A percentile compares a stretch with the other conserved stretches of the same genome.
phyloP scores from a whole-genome alignment of 257 asterid species.

The Solanum piurae region DNA sequence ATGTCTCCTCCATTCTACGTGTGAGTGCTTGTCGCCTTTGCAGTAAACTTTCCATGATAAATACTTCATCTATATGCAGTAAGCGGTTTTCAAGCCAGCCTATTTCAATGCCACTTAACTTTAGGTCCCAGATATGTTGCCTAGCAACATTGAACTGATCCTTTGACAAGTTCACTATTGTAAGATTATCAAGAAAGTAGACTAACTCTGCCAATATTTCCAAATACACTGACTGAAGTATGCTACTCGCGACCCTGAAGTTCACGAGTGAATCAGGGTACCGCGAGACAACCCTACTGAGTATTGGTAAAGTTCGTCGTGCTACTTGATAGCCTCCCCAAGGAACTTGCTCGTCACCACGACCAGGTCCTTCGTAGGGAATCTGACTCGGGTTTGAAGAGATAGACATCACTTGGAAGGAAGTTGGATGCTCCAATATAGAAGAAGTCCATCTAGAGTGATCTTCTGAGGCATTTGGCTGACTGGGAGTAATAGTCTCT shows the following conservation, averaged over 20 bases:
- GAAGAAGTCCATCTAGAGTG: background rate
- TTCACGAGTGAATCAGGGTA: slow-evolving; percentile 2
- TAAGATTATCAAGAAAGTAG: background rate
- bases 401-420: background rate
- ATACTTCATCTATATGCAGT: background rate
- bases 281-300: background rate
- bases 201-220: slow-evolving; percentile 3
- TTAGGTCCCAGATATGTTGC: slow-evolving; percentile 3
- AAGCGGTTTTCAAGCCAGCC: slow-evolving; percentile 5
- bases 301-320: slow-evolving; percentile 4
- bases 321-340: slow-evolving; percentile 9
- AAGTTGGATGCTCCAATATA: background rate
- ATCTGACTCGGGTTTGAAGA: slow-evolving; percentile 4
- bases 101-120: slow-evolving; percentile 4
- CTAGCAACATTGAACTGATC: background rate
- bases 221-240: background rate
- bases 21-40: background rate
- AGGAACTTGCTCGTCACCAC: slow-evolving; percentile 1
- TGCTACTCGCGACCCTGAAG: background rate
- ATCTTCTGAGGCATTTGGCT: background rate
- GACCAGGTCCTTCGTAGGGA: slow-evolving; percentile 2
- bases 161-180: background rate
- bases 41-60: background rate
- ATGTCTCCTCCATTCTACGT: background rate
- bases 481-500: background rate